Base-by-base conservation (phyloP, 2,329 filamentous ascomycete genomes). In the Talaromyces sp. region DNA sequence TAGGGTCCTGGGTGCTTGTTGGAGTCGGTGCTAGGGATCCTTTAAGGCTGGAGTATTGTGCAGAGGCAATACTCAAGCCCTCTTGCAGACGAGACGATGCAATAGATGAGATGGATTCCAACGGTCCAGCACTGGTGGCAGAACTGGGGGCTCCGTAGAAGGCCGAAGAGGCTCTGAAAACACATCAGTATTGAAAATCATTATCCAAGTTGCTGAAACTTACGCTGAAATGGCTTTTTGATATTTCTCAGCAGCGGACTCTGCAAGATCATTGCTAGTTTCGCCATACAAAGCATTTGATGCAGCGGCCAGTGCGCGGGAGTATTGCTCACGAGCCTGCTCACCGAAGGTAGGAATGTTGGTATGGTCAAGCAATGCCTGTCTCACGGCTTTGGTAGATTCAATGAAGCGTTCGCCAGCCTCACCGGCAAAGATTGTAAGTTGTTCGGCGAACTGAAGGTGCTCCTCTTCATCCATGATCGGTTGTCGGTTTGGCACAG, bases 1-100 rank as follows among this genome's bases (percentile, higher is more conserved):
- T 72, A 70, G 79, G 72, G 67, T 85, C 64, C 75, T 85, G 64
- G 71, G 80, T 77, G 77, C 1, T 87, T 86, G 1, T 87, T 83
- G 46, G 87, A 83, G 14, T 85, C 81, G 21, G 87, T 84, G 46
- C 29, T 21, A 88, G 78, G 29, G 85, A 87, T 58, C 85, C 80
- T 72, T 87, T 86, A n/a, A 86, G 86, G 57, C 79, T 84, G 55
- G 86, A 81, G 65, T 90, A 90, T 67, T 91, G 88, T 38, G 86
- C 81, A 57, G 88, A 88, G 7, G 90, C 90, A 70, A 83, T 82
- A 57, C 83, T 82, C 5, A 90, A 79, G n/a, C 88, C 89, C 67
- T 91, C 87, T 14, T 85, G 83, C 17, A 93, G 79, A 59, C 84
- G 84, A 32, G 87, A 85, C 0, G 88, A 83, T 0, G 90, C 91